Percentiles rank a stretch among this genome's conserved stretches.
Evolutionary conservation across 2,329 filamentous ascomycete species (phyloP).

Genomic region (Curvularia spicifera): DNA sequence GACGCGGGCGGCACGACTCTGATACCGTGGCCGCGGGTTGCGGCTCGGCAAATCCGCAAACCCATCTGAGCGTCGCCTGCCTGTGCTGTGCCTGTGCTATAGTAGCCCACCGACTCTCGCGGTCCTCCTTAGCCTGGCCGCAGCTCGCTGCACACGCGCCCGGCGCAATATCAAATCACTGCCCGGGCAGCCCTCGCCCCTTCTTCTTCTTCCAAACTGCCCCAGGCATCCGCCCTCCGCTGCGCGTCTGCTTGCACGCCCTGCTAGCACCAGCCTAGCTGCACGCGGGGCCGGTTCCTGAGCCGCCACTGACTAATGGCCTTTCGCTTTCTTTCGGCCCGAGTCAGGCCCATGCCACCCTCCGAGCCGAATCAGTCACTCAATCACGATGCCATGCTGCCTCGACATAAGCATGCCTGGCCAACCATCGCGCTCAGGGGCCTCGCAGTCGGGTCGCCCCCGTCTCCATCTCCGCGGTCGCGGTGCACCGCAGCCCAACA

Average conservation of each 20-base stretch:
- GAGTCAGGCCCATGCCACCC: conserved; percentile 18
- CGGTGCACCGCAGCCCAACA: conserved; percentile 27
- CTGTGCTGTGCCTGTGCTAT: no score
- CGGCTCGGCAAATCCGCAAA: conserved; percentile 28
- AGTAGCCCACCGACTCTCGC: no score
- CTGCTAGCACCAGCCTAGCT: not conserved
- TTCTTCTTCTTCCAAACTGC: no score
- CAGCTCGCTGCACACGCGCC: not conserved
- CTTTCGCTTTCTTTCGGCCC: conserved; percentile 20
- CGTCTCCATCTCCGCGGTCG: conserved; percentile 25
- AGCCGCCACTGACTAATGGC: conserved; percentile 21
- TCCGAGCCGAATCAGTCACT: conserved; percentile 20
- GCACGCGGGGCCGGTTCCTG: conserved; percentile 13
- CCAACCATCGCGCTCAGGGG: conserved; percentile 21
- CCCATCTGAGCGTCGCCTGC: conserved; percentile 14
- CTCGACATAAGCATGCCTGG: not conserved
- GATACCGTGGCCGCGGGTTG: conserved; percentile 27
- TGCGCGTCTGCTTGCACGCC: not conserved
- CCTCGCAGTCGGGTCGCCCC: conserved; percentile 21
- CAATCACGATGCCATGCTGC: not conserved
- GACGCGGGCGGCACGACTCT: conserved; percentile 18
- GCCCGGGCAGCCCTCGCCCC: not conserved
- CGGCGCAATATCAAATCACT: not conserved
- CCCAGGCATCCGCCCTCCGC: not conserved
- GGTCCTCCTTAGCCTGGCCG: conserved; percentile 3